phyloP scores from a whole-genome alignment of 2,329 filamentous ascomycete species.

The Aspergillus nomiae region DNA sequence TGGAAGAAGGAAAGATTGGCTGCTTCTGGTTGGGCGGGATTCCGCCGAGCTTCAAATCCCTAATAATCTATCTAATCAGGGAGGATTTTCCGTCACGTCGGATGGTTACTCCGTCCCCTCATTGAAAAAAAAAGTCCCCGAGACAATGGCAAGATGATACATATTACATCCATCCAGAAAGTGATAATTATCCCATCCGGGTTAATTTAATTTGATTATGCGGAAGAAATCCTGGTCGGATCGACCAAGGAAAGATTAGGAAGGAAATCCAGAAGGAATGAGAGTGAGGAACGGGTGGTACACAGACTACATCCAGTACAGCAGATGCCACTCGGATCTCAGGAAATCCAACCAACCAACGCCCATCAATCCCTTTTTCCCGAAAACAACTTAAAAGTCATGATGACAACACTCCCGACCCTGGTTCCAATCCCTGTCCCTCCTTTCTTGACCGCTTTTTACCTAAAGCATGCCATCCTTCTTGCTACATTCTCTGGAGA shows the following conservation, averaged over 20 bases:
- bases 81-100: not conserved
- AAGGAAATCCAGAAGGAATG: too few relatives aligned
- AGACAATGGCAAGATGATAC: too few relatives aligned
- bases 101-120: too few relatives aligned
- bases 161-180: too few relatives aligned
- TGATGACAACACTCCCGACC: slow-evolving; percentile 18
- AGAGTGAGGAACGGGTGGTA: too few relatives aligned
- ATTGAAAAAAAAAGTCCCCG: too few relatives aligned
- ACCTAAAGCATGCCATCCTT: not conserved
- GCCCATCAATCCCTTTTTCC: slow-evolving; percentile 1
- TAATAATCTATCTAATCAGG: not conserved
- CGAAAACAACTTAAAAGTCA: slow-evolving; percentile 12
- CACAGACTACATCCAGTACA: too few relatives aligned
- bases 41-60: not conserved
- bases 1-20: not conserved
- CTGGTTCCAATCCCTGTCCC: slow-evolving; percentile 7
- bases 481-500: too few relatives aligned
- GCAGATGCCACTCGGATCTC: not conserved
- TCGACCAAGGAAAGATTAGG: too few relatives aligned
- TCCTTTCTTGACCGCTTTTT: slow-evolving; percentile 24
- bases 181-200: too few relatives aligned
- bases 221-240: too few relatives aligned
- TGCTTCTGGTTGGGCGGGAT: not conserved
- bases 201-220: too few relatives aligned
- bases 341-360: not conserved